Base-by-base conservation (phyloP, 139 green algal species). In the Chara braunii region DNA sequence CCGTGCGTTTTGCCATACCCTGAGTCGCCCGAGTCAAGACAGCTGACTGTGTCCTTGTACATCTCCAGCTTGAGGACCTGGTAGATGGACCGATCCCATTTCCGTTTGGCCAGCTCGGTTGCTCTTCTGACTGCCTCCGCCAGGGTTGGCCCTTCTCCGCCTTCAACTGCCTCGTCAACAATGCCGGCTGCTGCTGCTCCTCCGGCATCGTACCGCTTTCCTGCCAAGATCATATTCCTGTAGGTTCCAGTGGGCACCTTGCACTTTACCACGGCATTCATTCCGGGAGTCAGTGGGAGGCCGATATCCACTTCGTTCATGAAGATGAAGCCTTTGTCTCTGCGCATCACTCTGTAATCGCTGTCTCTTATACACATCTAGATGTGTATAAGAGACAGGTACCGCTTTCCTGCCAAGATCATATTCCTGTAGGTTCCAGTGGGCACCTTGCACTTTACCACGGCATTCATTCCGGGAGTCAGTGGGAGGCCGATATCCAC, bases 381-480 rank as follows among this genome's bases (percentile, higher is more conserved):
- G n/a, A n/a, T n/a, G n/a, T n/a, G n/a, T n/a, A n/a, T n/a, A n/a
- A n/a, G n/a, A n/a, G n/a, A n/a, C n/a, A n/a, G n/a, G n/a, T n/a
- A n/a, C n/a, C n/a, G n/a, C n/a, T n/a, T n/a, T n/a, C n/a, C n/a
- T n/a, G n/a, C n/a, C n/a, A n/a, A n/a, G n/a, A n/a, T n/a, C n/a
- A n/a, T n/a, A n/a, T n/a, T n/a, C n/a, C n/a, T n/a, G n/a, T n/a
- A n/a, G n/a, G n/a, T n/a, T n/a, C n/a, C n/a, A 8, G 7, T 7
- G 11, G 60, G 26, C 60, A 70, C 6, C n/a, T 70, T 70, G 22
- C 54, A 57, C 30, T 22, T 9, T 26, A 51, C 22, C 9, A 70
- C 51, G 57, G 60, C 60, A 24, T 71, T 40, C 60, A 70, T 70
- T 29, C 60, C 60, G n/a, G 60, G 52, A 9, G 60, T 71, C 28